phyloP scores from a whole-genome alignment of 129 eudicot genomes.

The Gnaphalium uliginosum region DNA sequence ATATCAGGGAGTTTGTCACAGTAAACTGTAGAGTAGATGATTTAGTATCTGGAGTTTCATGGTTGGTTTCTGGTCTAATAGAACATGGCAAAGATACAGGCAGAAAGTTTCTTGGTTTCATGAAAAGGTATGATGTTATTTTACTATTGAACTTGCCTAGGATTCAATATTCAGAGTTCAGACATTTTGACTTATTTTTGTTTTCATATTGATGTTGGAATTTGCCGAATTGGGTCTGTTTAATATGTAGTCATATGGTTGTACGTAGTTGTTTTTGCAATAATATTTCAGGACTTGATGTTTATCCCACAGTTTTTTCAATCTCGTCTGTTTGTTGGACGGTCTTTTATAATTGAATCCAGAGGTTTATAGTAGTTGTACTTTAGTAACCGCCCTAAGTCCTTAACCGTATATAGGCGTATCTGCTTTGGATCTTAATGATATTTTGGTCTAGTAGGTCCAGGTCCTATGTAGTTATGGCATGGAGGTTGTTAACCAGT shows the following conservation, averaged over 20 bases:
- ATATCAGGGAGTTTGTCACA: constrained; percentile 22
- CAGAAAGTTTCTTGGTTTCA: constrained; percentile 4
- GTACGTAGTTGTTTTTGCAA: constrained; percentile 27
- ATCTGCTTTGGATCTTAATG: not conserved
- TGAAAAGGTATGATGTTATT: constrained; percentile 17
- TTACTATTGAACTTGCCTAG: constrained; percentile 15
- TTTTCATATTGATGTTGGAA: not conserved
- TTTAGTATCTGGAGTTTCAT: constrained; percentile 10
- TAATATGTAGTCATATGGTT: constrained; percentile 18
- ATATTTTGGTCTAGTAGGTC: not conserved
- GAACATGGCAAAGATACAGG: constrained; percentile 7
- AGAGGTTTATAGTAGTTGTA: not conserved
- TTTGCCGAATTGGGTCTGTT: constrained; percentile 18
- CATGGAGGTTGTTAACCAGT: not conserved
- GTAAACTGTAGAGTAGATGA: constrained; percentile 33
- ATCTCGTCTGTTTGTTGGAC: not conserved
- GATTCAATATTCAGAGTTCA: constrained; percentile 22
- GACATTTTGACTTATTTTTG: constrained; percentile 20
- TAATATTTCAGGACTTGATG: constrained; percentile 21
- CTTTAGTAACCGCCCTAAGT: not conserved
- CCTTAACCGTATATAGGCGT: not conserved
- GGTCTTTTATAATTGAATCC: not conserved
- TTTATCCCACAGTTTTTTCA: not conserved
- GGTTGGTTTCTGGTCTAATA: constrained; percentile 8
- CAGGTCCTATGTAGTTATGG: not conserved